phyloP scores from a whole-genome alignment of 139 green algal species.

The Helicosporidium sp. region DNA sequence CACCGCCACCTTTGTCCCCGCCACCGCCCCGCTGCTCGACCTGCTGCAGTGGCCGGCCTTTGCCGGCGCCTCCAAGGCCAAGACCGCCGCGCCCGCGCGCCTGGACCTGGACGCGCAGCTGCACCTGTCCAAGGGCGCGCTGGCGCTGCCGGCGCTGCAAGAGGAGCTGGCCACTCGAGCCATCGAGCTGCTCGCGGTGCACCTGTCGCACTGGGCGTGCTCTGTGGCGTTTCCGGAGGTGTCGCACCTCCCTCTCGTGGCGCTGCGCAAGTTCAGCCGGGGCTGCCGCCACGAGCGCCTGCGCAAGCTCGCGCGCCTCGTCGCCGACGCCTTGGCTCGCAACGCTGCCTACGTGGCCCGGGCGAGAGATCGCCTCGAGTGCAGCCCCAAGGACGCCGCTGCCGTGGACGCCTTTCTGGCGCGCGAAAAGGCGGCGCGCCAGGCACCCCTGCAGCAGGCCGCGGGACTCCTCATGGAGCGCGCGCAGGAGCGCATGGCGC shows the following conservation, averaged over 20 bases:
- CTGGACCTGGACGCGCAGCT: slow-evolving; percentile 26
- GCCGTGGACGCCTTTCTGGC: slow-evolving; percentile 29
- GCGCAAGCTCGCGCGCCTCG: slow-evolving; percentile 10
- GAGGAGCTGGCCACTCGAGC: slow-evolving; percentile 55
- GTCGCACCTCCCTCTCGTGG: slow-evolving; percentile 34
- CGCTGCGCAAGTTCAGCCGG: slow-evolving; percentile 65
- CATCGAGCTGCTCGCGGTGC: slow-evolving; percentile 55
- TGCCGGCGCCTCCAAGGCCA: slow-evolving; percentile 16
- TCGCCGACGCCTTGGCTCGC: slow-evolving; percentile 39
- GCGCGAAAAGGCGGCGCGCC: slow-evolving; percentile 12
- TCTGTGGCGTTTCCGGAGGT: slow-evolving; percentile 76
- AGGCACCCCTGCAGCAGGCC: slow-evolving; percentile 37
- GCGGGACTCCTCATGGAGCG: slow-evolving; percentile 19
- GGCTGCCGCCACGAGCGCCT: slow-evolving; percentile 54
- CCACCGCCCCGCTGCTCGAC: slow-evolving; percentile 65
- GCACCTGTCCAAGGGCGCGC: slow-evolving; percentile 18
- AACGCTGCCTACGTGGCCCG: slow-evolving; percentile 40
- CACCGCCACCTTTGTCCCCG: slow-evolving; percentile 51
- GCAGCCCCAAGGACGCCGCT: slow-evolving; percentile 49
- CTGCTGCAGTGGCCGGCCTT: slow-evolving; percentile 53
- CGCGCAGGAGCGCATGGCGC: slow-evolving; percentile 1
- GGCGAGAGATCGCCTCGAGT: slow-evolving; percentile 41
- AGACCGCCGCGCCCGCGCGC: slow-evolving; percentile 1
- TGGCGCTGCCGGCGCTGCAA: slow-evolving; percentile 42
- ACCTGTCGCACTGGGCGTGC: slow-evolving; percentile 59